phyloP scores from a whole-genome alignment of 1,284 basidiomycete species.

The Apiotrichum gamsii region DNA sequence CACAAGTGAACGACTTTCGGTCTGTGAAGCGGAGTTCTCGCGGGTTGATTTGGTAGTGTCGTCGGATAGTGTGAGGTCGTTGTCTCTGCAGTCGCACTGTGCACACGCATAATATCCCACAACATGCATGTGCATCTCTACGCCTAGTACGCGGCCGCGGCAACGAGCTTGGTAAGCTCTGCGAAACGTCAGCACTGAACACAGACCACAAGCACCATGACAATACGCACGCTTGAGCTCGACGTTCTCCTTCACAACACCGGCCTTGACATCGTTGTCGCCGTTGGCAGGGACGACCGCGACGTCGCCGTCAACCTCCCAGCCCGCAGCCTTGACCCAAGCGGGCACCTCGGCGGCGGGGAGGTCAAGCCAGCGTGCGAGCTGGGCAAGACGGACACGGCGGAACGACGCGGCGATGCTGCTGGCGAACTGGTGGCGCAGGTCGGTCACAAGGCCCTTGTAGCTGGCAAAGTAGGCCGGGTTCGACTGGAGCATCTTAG shows the following conservation, averaged over 20 bases:
- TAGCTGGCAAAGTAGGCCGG: conserved; percentile 39
- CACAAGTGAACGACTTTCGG: too few species aligned
- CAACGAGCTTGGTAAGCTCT: conserved; percentile 80
- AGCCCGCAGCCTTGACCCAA: conserved; percentile 63
- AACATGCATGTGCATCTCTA: conserved; percentile 12
- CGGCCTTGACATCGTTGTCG: conserved; percentile 92
- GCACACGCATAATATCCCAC: background rate
- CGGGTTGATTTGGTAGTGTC: background rate
- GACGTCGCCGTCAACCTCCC: conserved; percentile 63
- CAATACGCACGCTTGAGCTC: conserved; percentile 75
- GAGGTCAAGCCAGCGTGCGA: conserved; percentile 43
- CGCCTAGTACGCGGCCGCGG: conserved; percentile 46
- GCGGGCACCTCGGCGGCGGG: conserved; percentile 57
- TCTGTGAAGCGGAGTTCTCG: background rate
- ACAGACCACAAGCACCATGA: background rate
- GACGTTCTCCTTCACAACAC: conserved; percentile 85
- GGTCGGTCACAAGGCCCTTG: conserved; percentile 27
- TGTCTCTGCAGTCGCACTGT: background rate
- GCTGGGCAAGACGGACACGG: conserved; percentile 23
- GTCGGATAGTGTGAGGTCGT: too few species aligned
- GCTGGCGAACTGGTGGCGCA: conserved; percentile 37
- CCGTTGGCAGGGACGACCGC: conserved; percentile 74
- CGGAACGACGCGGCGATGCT: conserved; percentile 42
- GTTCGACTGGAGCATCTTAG: conserved; percentile 30
- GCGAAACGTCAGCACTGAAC: conserved; percentile 8